A percentile compares a stretch with the other conserved stretches of the same genome.
These are phyloP conservation scores for Ophiostoma sp. DNA, from an alignment of 2,329 filamentous ascomycete genomes.

Conservation along the genomic window DNA sequence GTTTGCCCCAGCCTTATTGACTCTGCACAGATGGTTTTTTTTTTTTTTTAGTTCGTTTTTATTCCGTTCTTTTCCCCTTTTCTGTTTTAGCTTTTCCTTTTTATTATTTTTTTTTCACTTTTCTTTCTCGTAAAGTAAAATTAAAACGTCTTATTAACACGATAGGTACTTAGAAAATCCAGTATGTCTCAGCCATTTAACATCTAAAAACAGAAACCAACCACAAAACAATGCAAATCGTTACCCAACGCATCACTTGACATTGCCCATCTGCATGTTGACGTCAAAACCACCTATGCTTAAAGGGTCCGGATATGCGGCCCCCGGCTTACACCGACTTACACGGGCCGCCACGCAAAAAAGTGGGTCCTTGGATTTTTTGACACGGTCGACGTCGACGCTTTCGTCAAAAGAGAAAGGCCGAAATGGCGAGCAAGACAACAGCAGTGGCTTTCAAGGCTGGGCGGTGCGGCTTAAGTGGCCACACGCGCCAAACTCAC, in stretches of 20 bases:
- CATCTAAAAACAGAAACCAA: background rate
- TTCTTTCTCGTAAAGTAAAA: too few species aligned
- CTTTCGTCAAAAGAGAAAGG: background rate
- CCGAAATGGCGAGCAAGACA: background rate
- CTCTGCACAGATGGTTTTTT: too few species aligned
- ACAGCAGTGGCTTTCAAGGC: background rate
- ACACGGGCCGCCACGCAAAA: constrained; percentile 7
- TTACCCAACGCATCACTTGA: background rate
- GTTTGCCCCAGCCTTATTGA: too few species aligned
- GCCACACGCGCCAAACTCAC: background rate
- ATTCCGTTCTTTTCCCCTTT: too few species aligned
- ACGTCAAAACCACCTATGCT: background rate
- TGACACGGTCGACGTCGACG: background rate
- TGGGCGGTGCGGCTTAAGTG: background rate
- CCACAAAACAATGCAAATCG: background rate
- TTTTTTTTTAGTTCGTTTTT: too few species aligned
- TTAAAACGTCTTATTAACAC: too few species aligned
- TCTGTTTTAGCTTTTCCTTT: too few species aligned
- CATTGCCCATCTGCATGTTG: background rate
- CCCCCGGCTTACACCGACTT: background rate
- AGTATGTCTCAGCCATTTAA: background rate
- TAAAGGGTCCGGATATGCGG: background rate
- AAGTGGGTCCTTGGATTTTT: background rate
- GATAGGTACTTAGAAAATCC: background rate
- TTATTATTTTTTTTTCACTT: too few species aligned